Base-by-base conservation (phyloP, 2,329 filamentous ascomycete genomes). In the Shiraia sp. region DNA sequence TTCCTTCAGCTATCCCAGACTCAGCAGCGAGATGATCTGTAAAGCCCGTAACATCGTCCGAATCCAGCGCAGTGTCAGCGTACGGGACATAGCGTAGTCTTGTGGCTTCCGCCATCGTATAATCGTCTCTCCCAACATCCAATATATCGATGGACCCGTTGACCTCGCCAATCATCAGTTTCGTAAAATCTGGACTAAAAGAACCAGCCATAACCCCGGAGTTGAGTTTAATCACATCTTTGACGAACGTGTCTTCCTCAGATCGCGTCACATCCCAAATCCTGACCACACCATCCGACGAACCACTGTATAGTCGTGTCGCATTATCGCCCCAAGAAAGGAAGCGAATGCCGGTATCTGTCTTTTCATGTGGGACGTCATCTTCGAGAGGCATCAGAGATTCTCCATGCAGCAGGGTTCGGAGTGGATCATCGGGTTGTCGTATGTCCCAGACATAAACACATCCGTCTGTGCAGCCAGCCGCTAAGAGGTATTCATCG, bases 391-490 rank as follows among this genome's bases (percentile, higher is more conserved):
- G 74, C 42, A 73, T 74, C 1, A 81, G 53, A 0, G 80, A 75
- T 0, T 62, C 53, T 0, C 75, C 79, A 51, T 85, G 82, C 2
- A 53, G 49, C 2, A 85, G 65, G 7, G 58, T 62, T 42, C 79
- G 78, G 0, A 84, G 57, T 8, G 76, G 67, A 12, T 59, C 47
- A 25, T 74, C 65, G 1, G 71, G 69, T 10, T 65, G 65, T 1
- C 82, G 77, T 19, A 71, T 60, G 56, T 85, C 82, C 80, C 81
- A 85, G 4, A 85, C 69, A 59, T 83, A 84, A 0, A 79, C 78
- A 22, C 70, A 70, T 2, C 81, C 79, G 59, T 83, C 74, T 0
- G 82, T 85, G 47, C 81, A 83, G 9, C 80, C 80, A 10, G 79
- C 80, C 6, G 79, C 78, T 10, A 84, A 66, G 40, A 82, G 70